Evolutionary conservation across 139 green algal genomes (phyloP).

Genomic region (Coelastrella sp.): DNA sequence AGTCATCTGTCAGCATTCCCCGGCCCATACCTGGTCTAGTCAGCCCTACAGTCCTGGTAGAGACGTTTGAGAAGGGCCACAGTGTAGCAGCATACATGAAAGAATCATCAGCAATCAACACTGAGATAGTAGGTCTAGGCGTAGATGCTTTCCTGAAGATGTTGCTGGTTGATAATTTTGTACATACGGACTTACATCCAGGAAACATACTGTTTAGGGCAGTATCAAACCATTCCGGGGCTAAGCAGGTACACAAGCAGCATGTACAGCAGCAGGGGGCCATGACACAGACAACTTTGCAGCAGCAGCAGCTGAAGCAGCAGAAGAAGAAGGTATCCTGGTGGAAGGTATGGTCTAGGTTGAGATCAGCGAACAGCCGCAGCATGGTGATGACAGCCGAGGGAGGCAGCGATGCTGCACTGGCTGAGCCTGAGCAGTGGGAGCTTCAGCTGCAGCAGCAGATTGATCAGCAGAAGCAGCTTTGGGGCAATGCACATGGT

Average conservation of each 20-base stretch:
- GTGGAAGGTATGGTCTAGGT: not conserved
- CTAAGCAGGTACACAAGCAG: not conserved
- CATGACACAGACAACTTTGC: not conserved
- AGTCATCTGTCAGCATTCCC: slow-evolving; percentile 55
- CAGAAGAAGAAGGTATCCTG: not conserved
- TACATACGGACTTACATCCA: slow-evolving; percentile 87
- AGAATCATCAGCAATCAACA: slow-evolving; percentile 68
- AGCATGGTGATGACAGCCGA: not conserved
- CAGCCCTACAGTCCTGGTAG: slow-evolving; percentile 87
- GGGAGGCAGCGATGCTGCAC: not conserved
- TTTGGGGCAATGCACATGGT: not conserved
- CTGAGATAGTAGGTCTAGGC: slow-evolving; percentile 81
- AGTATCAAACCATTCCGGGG: not conserved
- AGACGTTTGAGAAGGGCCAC: slow-evolving; percentile 90
- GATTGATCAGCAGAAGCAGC: slow-evolving; percentile 47
- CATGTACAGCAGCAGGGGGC: not conserved
- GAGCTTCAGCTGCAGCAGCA: slow-evolving; percentile 38
- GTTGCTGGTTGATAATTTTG: slow-evolving; percentile 92
- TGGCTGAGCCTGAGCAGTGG: not conserved
- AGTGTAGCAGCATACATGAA: slow-evolving; percentile 79
- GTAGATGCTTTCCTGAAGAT: slow-evolving; percentile 94
- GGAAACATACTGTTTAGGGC: slow-evolving; percentile 80
- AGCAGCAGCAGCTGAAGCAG: slow-evolving; percentile 6
- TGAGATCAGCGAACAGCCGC: not conserved
- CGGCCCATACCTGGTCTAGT: slow-evolving; percentile 70